These are phyloP conservation scores for Globisporangium alternatum DNA, from an alignment of 352 stramenopile genomes.

Conservation along the genomic window DNA sequence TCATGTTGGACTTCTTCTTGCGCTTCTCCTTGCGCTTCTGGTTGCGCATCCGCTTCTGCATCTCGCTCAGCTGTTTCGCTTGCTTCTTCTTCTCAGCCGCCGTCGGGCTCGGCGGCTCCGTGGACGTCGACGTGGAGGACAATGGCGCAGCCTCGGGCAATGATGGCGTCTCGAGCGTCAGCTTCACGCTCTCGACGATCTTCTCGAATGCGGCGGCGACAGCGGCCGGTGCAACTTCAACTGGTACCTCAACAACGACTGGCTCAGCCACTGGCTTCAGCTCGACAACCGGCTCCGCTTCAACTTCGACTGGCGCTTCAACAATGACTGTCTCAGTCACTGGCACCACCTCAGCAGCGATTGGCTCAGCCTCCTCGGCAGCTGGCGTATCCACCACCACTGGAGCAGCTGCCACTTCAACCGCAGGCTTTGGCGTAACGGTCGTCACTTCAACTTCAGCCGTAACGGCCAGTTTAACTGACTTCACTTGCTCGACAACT, in stretches of 20 bases:
- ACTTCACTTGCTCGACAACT: not conserved
- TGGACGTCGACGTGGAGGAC: not conserved
- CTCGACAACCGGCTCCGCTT: constrained; percentile 3
- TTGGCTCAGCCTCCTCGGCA: too few species aligned
- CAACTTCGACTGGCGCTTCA: not conserved
- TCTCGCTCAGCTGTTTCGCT: constrained; percentile 39
- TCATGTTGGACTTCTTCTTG: constrained; percentile 60
- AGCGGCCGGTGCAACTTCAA: not conserved
- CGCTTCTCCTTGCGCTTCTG: constrained; percentile 74
- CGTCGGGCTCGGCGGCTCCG: constrained; percentile 10
- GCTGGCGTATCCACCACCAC: not conserved
- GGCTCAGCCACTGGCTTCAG: not conserved
- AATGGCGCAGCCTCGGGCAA: not conserved
- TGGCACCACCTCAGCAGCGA: not conserved
- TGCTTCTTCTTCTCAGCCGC: constrained; percentile 17
- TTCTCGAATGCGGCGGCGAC: constrained; percentile 16
- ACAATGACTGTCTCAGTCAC: not conserved
- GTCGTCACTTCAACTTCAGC: not conserved
- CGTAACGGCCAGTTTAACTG: not conserved
- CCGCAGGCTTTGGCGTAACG: not conserved
- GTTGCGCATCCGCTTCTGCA: constrained; percentile 70
- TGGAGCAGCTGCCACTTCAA: not conserved
- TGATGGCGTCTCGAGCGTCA: constrained; percentile 10
- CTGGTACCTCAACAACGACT: not conserved
- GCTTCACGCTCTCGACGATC: constrained; percentile 19